Conservation (phyloP, 345 rosid genomes). For the Hibiscus syriacus region DNA sequence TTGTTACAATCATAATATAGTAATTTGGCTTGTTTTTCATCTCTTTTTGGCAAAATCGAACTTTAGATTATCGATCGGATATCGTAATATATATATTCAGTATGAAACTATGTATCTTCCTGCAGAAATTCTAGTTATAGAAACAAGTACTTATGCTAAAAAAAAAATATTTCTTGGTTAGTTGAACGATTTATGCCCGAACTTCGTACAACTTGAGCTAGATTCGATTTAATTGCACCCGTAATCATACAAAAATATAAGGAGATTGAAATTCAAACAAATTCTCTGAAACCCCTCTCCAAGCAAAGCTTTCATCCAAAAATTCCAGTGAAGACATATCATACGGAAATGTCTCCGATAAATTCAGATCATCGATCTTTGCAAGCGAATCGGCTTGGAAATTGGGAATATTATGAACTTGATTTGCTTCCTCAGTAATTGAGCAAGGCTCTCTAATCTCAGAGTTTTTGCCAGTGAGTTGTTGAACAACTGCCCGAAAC, state of each 20-base stretch:
- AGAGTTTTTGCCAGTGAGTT: not conserved
- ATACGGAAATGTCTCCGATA: not conserved
- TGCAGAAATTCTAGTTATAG: not conserved
- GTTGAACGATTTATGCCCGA: not conserved
- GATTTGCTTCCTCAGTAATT: not conserved
- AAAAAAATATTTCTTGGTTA: not conserved
- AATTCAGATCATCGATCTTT: not conserved
- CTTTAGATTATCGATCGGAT: too few species aligned
- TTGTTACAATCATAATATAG: too few species aligned
- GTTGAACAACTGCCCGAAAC: slow-evolving; percentile 2
- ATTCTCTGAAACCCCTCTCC: not conserved
- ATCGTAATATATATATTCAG: too few species aligned
- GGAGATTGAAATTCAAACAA: not conserved
- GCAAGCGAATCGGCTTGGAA: not conserved
- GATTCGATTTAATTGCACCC: not conserved
- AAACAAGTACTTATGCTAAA: not conserved
- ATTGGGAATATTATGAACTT: not conserved
- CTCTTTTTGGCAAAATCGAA: not conserved
- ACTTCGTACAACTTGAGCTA: not conserved
- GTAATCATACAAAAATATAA: not conserved
- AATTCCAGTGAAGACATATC: not conserved
- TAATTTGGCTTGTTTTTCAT: not conserved
- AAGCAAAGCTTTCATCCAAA: not conserved
- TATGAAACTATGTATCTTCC: too few species aligned
- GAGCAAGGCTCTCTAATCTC: not conserved